A percentile compares a stretch with the other conserved stretches of the same genome.
These are phyloP conservation scores for Sphaerulina populicola DNA, from an alignment of 2,329 filamentous ascomycete species.

Conservation along the genomic window DNA sequence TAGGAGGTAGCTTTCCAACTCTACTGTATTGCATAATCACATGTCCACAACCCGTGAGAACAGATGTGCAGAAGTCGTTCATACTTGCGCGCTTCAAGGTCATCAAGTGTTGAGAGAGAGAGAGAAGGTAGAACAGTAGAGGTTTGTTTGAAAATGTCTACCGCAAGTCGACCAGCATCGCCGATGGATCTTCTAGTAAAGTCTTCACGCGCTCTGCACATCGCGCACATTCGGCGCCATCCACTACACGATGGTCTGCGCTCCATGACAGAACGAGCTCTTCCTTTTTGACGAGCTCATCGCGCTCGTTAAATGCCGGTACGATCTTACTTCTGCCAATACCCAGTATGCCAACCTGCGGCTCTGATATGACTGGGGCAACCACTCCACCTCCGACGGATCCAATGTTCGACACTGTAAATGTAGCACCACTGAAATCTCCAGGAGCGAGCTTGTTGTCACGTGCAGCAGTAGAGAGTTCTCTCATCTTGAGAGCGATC, in stretches of 20 bases:
- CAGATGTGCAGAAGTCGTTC: too few species aligned
- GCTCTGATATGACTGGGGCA: slow-evolving; percentile 80
- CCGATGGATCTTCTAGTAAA: slow-evolving; percentile 75
- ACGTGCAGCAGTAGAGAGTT: slow-evolving; percentile 64
- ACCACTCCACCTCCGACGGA: slow-evolving; percentile 90
- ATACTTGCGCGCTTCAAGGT: too few species aligned
- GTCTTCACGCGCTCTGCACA: slow-evolving; percentile 73
- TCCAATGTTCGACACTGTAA: slow-evolving; percentile 94
- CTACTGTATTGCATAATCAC: too few species aligned
- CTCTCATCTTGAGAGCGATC: slow-evolving; percentile 66
- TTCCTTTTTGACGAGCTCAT: slow-evolving; percentile 61
- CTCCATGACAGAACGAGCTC: slow-evolving; percentile 92
- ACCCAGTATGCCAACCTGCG: slow-evolving; percentile 85
- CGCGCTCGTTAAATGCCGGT: slow-evolving; percentile 60
- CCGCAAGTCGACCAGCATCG: slow-evolving; percentile 74
- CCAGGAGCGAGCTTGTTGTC: slow-evolving; percentile 64
- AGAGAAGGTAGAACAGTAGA: too few species aligned
- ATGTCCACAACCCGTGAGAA: too few species aligned
- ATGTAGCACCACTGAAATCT: slow-evolving; percentile 79
- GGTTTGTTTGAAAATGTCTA: slow-evolving; percentile 33
- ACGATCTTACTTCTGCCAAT: slow-evolving; percentile 72
- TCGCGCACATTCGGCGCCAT: slow-evolving; percentile 88
- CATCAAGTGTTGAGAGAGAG: too few species aligned
- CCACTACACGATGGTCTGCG: slow-evolving; percentile 86
- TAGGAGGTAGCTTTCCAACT: too few species aligned